These are phyloP conservation scores for Linnemannia zychae DNA, from an alignment of 192 early-diverging fungal genomes.

Conservation along the genomic window DNA sequence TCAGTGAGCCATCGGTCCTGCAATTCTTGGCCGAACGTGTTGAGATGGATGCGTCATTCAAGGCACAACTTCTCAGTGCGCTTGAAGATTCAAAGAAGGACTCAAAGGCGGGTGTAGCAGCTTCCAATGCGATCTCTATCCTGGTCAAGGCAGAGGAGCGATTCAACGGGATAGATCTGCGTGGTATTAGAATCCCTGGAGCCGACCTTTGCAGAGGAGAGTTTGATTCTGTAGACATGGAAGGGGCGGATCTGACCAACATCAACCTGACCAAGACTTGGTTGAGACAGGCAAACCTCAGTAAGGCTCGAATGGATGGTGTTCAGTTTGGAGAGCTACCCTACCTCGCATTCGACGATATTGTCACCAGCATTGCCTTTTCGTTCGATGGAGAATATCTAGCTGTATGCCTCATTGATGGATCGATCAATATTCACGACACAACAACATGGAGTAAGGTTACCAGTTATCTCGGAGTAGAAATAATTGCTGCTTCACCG, in stretches of 20 bases:
- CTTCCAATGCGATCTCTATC: background rate
- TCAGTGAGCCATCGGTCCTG: background rate
- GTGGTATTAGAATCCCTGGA: constrained; percentile 3
- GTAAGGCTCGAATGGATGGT: background rate
- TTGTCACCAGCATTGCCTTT: constrained; percentile 4
- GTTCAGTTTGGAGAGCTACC: background rate
- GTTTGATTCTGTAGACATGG: background rate
- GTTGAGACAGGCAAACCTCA: constrained; percentile 8
- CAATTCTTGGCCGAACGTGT: constrained; percentile 4
- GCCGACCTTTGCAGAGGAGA: background rate
- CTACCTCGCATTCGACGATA: background rate
- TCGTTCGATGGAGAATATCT: background rate
- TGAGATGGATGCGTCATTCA: background rate
- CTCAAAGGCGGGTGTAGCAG: background rate
- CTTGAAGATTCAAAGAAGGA: background rate
- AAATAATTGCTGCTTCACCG: background rate
- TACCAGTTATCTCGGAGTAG: background rate
- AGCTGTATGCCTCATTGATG: background rate
- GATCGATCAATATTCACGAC: background rate
- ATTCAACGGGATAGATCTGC: background rate
- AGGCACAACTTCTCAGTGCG: background rate
- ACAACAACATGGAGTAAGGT: background rate
- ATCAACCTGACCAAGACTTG: background rate
- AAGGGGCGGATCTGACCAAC: constrained; percentile 1
- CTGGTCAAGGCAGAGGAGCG: background rate